Evolutionary conservation across 495 filamentous ascomycete species (phyloP).

Genomic region (Aspergillus heteromorphus): DNA sequence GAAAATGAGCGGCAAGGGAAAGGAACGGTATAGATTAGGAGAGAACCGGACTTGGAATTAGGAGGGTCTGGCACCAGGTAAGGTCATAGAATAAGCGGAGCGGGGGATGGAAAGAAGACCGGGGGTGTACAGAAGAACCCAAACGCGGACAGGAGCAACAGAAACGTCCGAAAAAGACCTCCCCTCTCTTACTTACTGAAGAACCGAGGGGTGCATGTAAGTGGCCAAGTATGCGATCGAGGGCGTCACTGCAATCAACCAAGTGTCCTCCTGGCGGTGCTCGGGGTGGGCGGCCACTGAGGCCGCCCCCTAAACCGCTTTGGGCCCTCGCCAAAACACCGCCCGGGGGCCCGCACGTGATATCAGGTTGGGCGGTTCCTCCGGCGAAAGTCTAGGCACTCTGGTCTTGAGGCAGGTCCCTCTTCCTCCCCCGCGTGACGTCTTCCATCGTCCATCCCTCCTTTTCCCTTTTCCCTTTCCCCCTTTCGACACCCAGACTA

Average conservation of each 20-base stretch:
- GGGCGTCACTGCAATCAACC: conserved; percentile 22
- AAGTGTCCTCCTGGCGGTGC: conserved; percentile 45
- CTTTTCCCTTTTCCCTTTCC: background rate
- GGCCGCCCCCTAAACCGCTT: conserved; percentile 28
- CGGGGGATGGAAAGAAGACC: background rate
- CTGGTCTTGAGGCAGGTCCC: too few species aligned
- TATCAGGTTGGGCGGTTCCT: conserved; percentile 27
- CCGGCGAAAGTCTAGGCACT: conserved; percentile 1
- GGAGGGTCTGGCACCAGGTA: background rate
- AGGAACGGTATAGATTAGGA: conserved; percentile 18
- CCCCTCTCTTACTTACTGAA: conserved; percentile 17
- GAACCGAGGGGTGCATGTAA: conserved; percentile 18
- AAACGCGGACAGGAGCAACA: conserved; percentile 7
- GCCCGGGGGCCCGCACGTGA: conserved; percentile 34
- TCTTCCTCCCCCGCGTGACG: background rate
- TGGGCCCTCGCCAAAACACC: conserved; percentile 36
- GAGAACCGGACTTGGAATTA: conserved; percentile 7
- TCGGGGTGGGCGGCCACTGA: conserved; percentile 19
- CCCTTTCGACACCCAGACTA: too few species aligned
- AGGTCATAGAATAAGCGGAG: background rate
- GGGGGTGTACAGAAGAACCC: background rate
- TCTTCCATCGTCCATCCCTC: background rate
- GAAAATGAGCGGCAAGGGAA: conserved; percentile 23
- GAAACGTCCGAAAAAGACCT: conserved; percentile 12
- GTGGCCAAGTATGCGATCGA: conserved; percentile 15